Conservation (phyloP, 164 flowering plant species). For the Tetracentron sinense region DNA sequence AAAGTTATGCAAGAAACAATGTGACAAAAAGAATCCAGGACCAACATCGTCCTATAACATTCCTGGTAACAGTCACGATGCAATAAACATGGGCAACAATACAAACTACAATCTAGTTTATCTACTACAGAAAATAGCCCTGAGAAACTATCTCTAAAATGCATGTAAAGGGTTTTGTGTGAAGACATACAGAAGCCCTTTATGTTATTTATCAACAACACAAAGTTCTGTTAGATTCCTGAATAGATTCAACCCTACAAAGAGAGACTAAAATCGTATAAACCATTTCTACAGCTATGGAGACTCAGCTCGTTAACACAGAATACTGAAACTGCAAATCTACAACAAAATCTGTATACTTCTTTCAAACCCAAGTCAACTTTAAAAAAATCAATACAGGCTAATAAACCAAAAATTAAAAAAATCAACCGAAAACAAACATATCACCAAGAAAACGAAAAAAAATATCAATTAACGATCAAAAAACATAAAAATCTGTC, state of each 20-base stretch:
- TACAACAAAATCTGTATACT: neutral
- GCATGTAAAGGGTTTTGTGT: no score
- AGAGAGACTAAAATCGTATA: neutral
- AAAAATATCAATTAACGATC: neutral
- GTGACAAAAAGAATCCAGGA: no score
- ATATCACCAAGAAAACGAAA: neutral
- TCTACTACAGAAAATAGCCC: no score
- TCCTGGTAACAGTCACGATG: no score
- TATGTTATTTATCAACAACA: neutral
- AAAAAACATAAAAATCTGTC: constrained; percentile 7
- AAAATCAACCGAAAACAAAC: neutral
- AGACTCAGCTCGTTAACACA: neutral
- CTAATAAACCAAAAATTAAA: no score
- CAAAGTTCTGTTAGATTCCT: no score
- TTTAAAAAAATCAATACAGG: neutral
- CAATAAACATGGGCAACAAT: no score
- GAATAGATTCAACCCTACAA: neutral
- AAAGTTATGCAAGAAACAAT: no score
- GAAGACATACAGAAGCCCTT: no score
- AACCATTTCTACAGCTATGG: neutral
- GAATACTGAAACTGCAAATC: neutral
- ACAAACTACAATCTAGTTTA: no score
- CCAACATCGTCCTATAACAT: no score
- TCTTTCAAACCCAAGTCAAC: constrained; percentile 8
- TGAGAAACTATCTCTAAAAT: no score